These are phyloP conservation scores for Fusarium sororula DNA, from an alignment of 2,329 filamentous ascomycete species.

Conservation along the genomic window DNA sequence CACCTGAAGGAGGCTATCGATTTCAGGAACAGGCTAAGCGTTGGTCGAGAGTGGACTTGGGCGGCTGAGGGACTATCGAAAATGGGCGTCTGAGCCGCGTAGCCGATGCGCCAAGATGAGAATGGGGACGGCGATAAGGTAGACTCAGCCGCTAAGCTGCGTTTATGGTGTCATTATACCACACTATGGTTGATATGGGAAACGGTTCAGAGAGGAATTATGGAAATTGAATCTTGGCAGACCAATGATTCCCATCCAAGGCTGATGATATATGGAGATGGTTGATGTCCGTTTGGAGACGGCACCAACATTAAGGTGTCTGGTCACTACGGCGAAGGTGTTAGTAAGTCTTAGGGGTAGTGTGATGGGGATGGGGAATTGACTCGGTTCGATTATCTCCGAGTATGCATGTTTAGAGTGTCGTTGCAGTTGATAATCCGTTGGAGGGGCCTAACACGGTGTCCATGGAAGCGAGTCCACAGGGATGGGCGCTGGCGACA, in stretches of 20 bases:
- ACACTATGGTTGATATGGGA: conserved; percentile 7
- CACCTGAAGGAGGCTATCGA: conserved; percentile 7
- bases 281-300: neutral
- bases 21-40: conserved; percentile 49
- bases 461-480: too few species aligned
- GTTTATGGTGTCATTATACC: conserved; percentile 4
- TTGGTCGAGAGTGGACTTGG: conserved; percentile 13
- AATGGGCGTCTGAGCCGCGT: conserved; percentile 15
- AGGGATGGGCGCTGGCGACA: neutral
- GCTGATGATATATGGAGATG: neutral
- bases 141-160: neutral
- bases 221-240: conserved; percentile 25
- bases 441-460: neutral
- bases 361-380: neutral
- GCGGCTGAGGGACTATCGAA: conserved; percentile 19
- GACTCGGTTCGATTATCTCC: neutral
- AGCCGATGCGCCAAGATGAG: conserved; percentile 25
- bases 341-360: neutral
- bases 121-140: neutral
- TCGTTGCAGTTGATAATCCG: neutral
- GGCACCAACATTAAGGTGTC: neutral
- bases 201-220: neutral
- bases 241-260: neutral
- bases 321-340: neutral
- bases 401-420: neutral